Evolutionary conservation across 225 moss, liverwort and hornwort species (phyloP).

Genomic region (Climacium dendroides): DNA sequence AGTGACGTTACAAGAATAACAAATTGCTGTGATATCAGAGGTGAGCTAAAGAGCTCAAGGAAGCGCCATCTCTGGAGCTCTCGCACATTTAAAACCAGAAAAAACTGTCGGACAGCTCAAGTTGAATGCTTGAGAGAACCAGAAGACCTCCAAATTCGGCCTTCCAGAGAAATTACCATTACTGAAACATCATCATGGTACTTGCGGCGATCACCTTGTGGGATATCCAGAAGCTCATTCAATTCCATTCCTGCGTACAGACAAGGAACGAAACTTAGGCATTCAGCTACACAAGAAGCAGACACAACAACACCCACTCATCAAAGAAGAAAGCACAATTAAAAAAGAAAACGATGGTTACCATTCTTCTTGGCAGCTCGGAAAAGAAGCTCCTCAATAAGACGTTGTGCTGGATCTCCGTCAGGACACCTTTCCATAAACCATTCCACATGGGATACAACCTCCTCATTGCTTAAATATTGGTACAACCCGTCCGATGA

Average conservation of each 20-base stretch:
- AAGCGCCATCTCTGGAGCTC: conserved; percentile 3
- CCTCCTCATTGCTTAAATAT: conserved; percentile 95
- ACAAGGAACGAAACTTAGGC: background rate
- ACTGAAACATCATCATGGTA: conserved; percentile 99
- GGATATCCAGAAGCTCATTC: conserved; percentile 98
- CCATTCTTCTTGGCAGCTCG: conserved; percentile 98
- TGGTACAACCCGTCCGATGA: conserved; percentile 98
- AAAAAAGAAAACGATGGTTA: background rate
- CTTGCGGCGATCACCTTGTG: conserved; percentile 98
- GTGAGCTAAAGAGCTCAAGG: conserved; percentile 1
- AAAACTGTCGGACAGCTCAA: conserved; percentile 7
- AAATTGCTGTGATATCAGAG: conserved; percentile 21
- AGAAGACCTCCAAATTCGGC: conserved; percentile 97
- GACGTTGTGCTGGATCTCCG: conserved; percentile 97
- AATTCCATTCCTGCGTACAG: conserved; percentile 80
- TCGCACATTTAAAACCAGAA: background rate
- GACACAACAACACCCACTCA: background rate
- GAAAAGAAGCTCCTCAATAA: conserved; percentile 92
- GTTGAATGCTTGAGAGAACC: conserved; percentile 45
- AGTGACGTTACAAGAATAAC: conserved; percentile 44
- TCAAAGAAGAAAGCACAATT: background rate
- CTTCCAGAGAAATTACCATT: conserved; percentile 99
- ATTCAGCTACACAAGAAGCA: background rate
- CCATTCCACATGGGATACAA: conserved; percentile 90
- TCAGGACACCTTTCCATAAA: conserved; percentile 97